phyloP scores from a whole-genome alignment of 345 rosid genomes.

The Excoecaria agallocha region DNA sequence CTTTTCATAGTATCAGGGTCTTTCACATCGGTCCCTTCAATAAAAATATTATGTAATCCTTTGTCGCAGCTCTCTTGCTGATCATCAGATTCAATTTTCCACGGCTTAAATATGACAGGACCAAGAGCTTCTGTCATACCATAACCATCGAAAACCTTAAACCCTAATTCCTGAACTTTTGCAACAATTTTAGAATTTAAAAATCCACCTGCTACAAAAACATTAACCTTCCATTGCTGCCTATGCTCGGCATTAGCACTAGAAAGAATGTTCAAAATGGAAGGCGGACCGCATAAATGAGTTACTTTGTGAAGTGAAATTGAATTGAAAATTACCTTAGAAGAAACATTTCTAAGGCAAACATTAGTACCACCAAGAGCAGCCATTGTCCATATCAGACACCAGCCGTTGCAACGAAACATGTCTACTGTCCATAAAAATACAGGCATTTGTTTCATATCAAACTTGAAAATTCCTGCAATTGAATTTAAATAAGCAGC shows the following conservation, averaged over 20 bases:
- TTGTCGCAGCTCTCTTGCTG: conserved; percentile 17
- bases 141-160: conserved; percentile 38
- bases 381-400: conserved; percentile 55
- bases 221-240: conserved; percentile 23
- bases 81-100: conserved; percentile 20
- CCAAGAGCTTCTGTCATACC: conserved; percentile 66
- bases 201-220: conserved; percentile 42
- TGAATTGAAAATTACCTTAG: conserved; percentile 35
- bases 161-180: conserved; percentile 45
- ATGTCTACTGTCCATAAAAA: conserved; percentile 64
- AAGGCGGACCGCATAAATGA: conserved; percentile 47
- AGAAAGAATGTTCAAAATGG: conserved; percentile 41
- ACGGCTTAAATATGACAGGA: conserved; percentile 38
- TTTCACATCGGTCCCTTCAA: conserved; percentile 57
- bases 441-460: conserved; percentile 33
- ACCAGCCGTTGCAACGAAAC: conserved; percentile 76
- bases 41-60: conserved; percentile 33
- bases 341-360: conserved; percentile 39
- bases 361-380: conserved; percentile 52
- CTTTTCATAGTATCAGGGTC: conserved; percentile 47
- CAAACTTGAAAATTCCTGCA: conserved; percentile 32
- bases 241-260: conserved; percentile 4
- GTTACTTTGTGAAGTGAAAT: conserved; percentile 38
- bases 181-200: conserved; percentile 18
- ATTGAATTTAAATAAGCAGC: conserved; percentile 51